phyloP scores from a whole-genome alignment of 2,329 filamentous ascomycete genomes.

The Aplosporella prunicola region DNA sequence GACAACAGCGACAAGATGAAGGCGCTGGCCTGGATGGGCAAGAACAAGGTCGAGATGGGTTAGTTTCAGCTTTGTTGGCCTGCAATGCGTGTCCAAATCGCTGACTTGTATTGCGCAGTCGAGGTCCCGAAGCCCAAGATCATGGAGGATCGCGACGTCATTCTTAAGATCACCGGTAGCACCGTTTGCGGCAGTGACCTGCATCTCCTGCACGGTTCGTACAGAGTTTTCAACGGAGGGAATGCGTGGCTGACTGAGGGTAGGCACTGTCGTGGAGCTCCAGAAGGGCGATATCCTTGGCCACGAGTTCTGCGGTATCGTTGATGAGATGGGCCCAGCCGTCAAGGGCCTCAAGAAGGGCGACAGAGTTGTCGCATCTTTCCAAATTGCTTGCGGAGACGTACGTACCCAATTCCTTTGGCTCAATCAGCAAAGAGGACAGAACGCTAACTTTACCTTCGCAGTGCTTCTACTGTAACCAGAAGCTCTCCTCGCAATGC shows the following conservation, averaged over 20 bases:
- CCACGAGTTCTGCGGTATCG: constrained; percentile 44
- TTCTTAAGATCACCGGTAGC: constrained; percentile 64
- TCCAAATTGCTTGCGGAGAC: constrained; percentile 64
- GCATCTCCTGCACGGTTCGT: constrained; percentile 46
- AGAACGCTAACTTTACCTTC: constrained; percentile 18
- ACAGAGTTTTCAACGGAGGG: no score
- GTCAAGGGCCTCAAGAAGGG: constrained; percentile 36
- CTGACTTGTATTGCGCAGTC: no score
- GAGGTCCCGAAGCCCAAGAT: constrained; percentile 62
- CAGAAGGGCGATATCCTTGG: constrained; percentile 44
- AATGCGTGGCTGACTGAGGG: no score
- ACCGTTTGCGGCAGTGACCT: constrained; percentile 54
- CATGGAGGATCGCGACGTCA: constrained; percentile 65
- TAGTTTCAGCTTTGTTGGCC: neutral
- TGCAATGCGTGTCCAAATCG: constrained; percentile 17
- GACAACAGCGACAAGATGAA: constrained; percentile 56
- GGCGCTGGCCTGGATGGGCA: constrained; percentile 72
- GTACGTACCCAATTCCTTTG: neutral
- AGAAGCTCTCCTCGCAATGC: constrained; percentile 71
- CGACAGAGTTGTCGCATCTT: constrained; percentile 67
- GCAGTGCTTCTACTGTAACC: constrained; percentile 64
- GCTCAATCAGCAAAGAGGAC: constrained; percentile 17
- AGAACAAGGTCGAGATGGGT: constrained; percentile 57
- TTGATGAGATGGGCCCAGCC: constrained; percentile 36
- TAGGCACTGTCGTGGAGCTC: constrained; percentile 38